phyloP scores from a whole-genome alignment of 106 monocot species.

The Allium cepa region DNA sequence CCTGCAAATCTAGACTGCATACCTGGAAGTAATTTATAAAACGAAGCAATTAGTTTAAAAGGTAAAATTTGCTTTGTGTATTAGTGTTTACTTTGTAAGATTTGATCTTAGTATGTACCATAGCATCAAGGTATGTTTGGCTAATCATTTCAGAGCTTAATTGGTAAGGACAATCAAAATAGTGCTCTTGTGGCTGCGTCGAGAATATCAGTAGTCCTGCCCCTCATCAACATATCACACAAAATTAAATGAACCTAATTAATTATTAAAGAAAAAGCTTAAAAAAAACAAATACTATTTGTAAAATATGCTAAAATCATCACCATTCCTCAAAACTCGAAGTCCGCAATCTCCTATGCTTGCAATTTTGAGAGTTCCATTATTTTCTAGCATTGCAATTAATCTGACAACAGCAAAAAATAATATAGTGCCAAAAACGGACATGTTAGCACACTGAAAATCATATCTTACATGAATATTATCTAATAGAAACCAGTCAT shows the following conservation, averaged over 20 bases:
- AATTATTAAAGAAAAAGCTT: background rate
- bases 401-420: conserved; percentile 29
- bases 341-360: conserved; percentile 94
- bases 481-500: no score
- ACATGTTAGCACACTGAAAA: no score
- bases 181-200: conserved; percentile 80
- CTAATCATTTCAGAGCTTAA: conserved; percentile 69
- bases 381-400: conserved; percentile 75
- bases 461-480: no score
- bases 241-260: background rate
- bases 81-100: no score
- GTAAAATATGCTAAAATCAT: background rate
- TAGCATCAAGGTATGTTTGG: conserved; percentile 85
- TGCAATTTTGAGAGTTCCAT: conserved; percentile 70
- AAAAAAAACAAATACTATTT: background rate
- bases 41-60: no score
- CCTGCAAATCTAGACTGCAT: no score
- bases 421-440: no score
- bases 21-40: no score
- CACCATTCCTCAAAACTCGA: conserved; percentile 67
- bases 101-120: conserved; percentile 26
- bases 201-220: conserved; percentile 62
- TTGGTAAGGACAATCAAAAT: conserved; percentile 95
- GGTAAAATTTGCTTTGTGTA: no score
- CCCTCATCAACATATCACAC: no score